Conservation (phyloP, 305 asterid genomes). For the Caryopteris hybrid region DNA sequence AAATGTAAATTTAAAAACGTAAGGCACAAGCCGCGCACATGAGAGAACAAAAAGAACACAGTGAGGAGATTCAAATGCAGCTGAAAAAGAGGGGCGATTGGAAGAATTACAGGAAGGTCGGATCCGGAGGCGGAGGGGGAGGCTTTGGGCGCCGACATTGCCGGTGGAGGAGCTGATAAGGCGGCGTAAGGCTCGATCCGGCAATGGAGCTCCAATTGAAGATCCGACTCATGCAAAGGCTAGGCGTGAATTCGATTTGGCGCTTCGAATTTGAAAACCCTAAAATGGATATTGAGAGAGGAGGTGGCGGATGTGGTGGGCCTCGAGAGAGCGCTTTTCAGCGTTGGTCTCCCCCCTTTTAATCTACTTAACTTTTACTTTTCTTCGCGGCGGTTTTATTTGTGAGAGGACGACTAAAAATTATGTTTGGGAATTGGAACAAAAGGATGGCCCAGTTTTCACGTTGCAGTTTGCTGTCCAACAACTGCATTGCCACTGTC, state of each 20-base stretch:
- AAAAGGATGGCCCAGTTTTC: background rate
- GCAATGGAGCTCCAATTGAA: conserved; percentile 48
- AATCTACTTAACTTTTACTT: conserved; percentile 10
- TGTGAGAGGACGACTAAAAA: too few relatives aligned
- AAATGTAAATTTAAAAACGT: background rate
- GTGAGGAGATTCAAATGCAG: conserved; percentile 26
- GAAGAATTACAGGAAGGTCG: conserved; percentile 30
- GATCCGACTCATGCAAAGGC: conserved; percentile 56
- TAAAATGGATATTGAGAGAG: conserved; percentile 34
- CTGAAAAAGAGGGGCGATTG: conserved; percentile 14
- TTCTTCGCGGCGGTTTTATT: conserved; percentile 20
- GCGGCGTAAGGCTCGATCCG: conserved; percentile 50
- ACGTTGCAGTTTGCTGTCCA: too few relatives aligned
- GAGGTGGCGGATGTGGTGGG: conserved; percentile 48
- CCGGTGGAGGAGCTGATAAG: conserved; percentile 42
- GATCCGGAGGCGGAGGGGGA: conserved; percentile 53
- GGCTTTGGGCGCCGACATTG: conserved; percentile 62
- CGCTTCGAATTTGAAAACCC: conserved; percentile 68
- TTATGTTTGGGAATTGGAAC: background rate
- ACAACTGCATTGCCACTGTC: too few relatives aligned
- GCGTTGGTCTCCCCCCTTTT: conserved; percentile 14
- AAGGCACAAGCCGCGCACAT: background rate
- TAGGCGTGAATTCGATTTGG: conserved; percentile 30
- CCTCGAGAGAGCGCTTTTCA: conserved; percentile 40
- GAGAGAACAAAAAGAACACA: background rate